Conservation (phyloP, 371 early-diverging fungal genomes). For the Apophysomyces variabilis region DNA sequence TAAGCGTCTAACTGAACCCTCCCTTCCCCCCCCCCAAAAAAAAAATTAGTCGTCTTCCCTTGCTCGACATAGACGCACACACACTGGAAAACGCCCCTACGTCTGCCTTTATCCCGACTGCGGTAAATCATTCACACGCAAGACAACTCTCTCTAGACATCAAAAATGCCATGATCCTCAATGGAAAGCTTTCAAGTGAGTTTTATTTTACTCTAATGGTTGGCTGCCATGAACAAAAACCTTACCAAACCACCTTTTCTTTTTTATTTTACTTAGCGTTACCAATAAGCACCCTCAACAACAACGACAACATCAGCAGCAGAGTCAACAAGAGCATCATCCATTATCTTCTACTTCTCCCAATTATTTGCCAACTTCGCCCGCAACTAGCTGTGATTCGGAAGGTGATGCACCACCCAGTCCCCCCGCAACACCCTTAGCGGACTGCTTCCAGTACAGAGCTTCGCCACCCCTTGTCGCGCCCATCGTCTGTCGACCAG, state of each 20-base stretch:
- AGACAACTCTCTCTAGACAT: slow-evolving; percentile 73
- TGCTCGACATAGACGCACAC: slow-evolving; percentile 55
- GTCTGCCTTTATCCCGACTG: slow-evolving; percentile 55
- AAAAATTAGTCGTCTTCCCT: slow-evolving; percentile 46
- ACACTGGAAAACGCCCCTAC: slow-evolving; percentile 56
- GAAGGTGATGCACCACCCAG: slow-evolving; percentile 38
- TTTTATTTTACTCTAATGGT: not conserved
- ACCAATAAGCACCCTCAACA: not conserved
- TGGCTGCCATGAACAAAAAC: not conserved
- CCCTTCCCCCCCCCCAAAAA: not conserved
- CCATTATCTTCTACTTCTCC: not conserved
- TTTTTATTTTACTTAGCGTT: not conserved
- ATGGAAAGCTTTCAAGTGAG: slow-evolving; percentile 26
- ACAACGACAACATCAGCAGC: no score
- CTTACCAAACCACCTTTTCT: not conserved
- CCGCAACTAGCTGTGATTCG: slow-evolving; percentile 36
- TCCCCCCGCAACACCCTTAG: slow-evolving; percentile 27
- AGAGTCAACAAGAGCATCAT: no score
- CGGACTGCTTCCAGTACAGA: slow-evolving; percentile 16
- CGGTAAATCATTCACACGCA: slow-evolving; percentile 67
- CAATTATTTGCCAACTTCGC: slow-evolving; percentile 14
- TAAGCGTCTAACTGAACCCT: not conserved
- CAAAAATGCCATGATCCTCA: slow-evolving; percentile 56
- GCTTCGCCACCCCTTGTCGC: slow-evolving; percentile 19
- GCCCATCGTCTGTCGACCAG: slow-evolving; percentile 28